Evolutionary conservation across 2,329 filamentous ascomycete genomes (phyloP).

Genomic region (Diatrype stigma): DNA sequence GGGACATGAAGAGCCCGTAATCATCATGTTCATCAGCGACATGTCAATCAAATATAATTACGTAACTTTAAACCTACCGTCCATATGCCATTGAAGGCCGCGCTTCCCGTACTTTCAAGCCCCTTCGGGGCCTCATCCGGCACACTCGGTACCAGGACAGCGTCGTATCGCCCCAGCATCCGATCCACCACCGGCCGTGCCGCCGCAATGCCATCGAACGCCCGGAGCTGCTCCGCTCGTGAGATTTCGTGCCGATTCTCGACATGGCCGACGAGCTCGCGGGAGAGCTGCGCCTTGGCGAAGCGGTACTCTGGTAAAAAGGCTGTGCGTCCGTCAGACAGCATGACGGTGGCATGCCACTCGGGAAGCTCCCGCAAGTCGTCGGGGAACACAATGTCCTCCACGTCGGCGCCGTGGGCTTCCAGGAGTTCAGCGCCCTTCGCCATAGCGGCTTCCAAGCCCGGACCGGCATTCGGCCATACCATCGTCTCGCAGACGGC

Average conservation of each 20-base stretch:
- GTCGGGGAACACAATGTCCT: conserved; percentile 49
- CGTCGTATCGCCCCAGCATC: conserved; percentile 47
- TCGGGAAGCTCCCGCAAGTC: conserved; percentile 44
- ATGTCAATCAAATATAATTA: too few species aligned
- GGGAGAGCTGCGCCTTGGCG: conserved; percentile 40
- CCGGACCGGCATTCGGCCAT: conserved; percentile 44
- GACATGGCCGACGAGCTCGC: too few species aligned
- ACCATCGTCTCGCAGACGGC: conserved; percentile 50
- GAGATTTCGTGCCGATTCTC: too few species aligned
- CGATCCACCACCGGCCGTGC: conserved; percentile 52
- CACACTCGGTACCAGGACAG: conserved; percentile 55
- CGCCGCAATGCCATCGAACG: conserved; percentile 51
- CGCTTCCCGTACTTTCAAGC: conserved; percentile 48
- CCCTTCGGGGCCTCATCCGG: conserved; percentile 57
- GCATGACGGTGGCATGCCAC: conserved; percentile 50
- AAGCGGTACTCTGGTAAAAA: conserved; percentile 50
- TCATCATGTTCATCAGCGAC: too few species aligned
- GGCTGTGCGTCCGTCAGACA: conserved; percentile 46
- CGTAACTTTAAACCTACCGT: too few species aligned
- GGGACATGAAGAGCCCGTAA: conserved; percentile 51
- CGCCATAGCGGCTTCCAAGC: conserved; percentile 38
- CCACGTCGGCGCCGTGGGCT: conserved; percentile 47
- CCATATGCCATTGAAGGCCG: conserved; percentile 48
- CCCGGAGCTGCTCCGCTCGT: conserved; percentile 44
- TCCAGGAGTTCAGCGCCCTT: conserved; percentile 36